These are phyloP conservation scores for Cercospora brassicicola DNA, from an alignment of 2,329 filamentous ascomycete genomes.

Conservation along the genomic window DNA sequence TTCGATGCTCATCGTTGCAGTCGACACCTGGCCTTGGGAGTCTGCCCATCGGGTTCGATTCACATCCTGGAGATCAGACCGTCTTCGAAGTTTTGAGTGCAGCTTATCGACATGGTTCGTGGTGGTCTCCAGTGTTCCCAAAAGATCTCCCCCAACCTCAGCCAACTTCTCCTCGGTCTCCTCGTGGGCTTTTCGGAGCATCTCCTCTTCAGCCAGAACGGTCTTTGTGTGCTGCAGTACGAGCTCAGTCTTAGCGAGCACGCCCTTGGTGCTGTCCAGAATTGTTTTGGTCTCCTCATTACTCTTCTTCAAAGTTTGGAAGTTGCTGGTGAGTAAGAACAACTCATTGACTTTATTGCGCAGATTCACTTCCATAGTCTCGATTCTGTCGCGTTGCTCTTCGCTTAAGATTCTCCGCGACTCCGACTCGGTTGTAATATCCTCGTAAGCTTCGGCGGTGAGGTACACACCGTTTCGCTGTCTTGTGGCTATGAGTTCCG, in stretches of 20 bases:
- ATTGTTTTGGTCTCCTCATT: slow-evolving; percentile 72
- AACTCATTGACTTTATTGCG: slow-evolving; percentile 93
- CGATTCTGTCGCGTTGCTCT: slow-evolving; percentile 87
- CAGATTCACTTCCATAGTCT: slow-evolving; percentile 85
- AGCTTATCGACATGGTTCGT: slow-evolving; percentile 78
- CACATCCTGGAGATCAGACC: slow-evolving; percentile 75
- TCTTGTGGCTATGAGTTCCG: slow-evolving; percentile 86
- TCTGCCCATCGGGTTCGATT: slow-evolving; percentile 79
- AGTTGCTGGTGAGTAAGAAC: slow-evolving; percentile 79
- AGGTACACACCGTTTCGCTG: slow-evolving; percentile 95
- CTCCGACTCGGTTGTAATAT: slow-evolving; percentile 88
- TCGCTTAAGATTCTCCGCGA: slow-evolving; percentile 87
- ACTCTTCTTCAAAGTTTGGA: slow-evolving; percentile 85
- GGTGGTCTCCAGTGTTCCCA: slow-evolving; percentile 74
- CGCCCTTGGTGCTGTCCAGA: slow-evolving; percentile 75
- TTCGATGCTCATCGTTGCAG: slow-evolving; percentile 77
- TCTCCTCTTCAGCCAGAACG: slow-evolving; percentile 74
- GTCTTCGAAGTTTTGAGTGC: slow-evolving; percentile 81
- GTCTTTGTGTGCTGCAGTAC: slow-evolving; percentile 76
- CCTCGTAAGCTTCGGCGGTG: slow-evolving; percentile 82
- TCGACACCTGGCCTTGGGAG: slow-evolving; percentile 71
- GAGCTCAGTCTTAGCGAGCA: slow-evolving; percentile 84
- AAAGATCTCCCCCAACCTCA: slow-evolving; percentile 70
- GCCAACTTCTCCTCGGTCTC: slow-evolving; percentile 77
- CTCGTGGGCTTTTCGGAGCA: slow-evolving; percentile 79